Percentiles rank a stretch among this genome's conserved stretches.
phyloP scores from a whole-genome alignment of 345 rosid genomes.

The Eucalyptus viminalis region DNA sequence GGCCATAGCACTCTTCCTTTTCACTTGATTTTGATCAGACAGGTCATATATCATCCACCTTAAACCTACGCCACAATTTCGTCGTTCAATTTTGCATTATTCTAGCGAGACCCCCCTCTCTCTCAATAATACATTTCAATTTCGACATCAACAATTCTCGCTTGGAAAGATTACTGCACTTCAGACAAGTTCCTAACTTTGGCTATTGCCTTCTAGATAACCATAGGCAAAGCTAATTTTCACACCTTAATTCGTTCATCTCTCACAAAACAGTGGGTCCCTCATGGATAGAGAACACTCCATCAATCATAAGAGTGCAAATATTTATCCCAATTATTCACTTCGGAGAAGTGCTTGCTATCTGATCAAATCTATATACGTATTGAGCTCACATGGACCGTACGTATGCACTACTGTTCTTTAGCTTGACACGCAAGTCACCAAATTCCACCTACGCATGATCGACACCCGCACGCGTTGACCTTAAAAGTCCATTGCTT shows the following conservation, averaged over 20 bases:
- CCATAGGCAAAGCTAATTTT: fast-evolving
- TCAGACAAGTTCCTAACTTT: not conserved
- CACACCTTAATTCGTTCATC: not conserved
- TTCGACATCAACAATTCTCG: not conserved
- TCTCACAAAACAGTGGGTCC: not conserved
- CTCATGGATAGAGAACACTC: not conserved
- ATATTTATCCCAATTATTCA: not conserved
- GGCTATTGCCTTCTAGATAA: not conserved
- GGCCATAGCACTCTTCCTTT: fast-evolving
- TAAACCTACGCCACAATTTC: fast-evolving
- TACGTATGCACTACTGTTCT: not conserved
- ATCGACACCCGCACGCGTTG: not conserved
- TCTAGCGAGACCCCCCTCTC: not conserved
- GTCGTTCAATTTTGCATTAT: not conserved
- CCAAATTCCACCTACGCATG: not conserved
- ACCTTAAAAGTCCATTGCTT: not conserved
- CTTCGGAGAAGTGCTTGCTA: not conserved
- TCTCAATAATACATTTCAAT: not conserved
- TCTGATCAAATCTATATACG: not conserved
- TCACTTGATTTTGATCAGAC: not conserved
- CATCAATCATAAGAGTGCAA: not conserved
- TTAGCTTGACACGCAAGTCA: not conserved
- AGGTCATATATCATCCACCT: not conserved
- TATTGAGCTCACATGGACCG: not conserved
- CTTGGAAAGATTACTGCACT: not conserved